Evolutionary conservation across 176 grass and related monocot genomes (phyloP), one percentile per base, ranked within the genome.

Genomic region (Areca catechu): DNA sequence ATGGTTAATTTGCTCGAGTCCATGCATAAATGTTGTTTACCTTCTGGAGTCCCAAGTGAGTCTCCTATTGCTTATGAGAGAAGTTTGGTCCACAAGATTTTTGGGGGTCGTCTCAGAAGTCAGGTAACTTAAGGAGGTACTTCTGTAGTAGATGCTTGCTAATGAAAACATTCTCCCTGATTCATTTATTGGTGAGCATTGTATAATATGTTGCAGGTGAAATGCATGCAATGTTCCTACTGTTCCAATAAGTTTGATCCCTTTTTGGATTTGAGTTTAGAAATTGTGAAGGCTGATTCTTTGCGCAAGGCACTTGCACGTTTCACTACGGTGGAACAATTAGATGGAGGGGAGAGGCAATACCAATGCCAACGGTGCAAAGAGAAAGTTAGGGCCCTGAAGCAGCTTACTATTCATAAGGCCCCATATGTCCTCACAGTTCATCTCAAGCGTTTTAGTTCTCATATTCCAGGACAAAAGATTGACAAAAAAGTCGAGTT

Each of bases 1-100:
- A 98, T 98, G 93, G 84, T 98, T 79, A 92, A 98, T 71, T 82
- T 98, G 76, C 81, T 98, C 7, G 87, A 98, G 63, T 92, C 84
- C 49, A 98, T 98, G 93, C 88, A 98, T 53, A 98, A 92, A 66
- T 98, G 87, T 34, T 92, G 93, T 77, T 80, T 98, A 77, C 84
- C 93, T 58, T 92, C 84, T 76, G 93, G 87, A 29, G 81, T 98
- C 57, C 81, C 81, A 17, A 92, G 69, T 14, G 81, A 89, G 55
- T 98, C 88, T 56, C 81, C 79, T 64, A 80, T 68, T 80, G 93
- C 88, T 72, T 92, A 98, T 74, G 93, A 98, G 18, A 98, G 76
- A 79, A 98, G 93, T 77, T 62, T 98, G 76, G 88, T 98, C 50
- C 88, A 98, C 63, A 92, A 77, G 80, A 98, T 98, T 62, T 98